Evolutionary conservation across 75 land plant genomes (phyloP).

Genomic region (Chamaecyparis obtusa): DNA sequence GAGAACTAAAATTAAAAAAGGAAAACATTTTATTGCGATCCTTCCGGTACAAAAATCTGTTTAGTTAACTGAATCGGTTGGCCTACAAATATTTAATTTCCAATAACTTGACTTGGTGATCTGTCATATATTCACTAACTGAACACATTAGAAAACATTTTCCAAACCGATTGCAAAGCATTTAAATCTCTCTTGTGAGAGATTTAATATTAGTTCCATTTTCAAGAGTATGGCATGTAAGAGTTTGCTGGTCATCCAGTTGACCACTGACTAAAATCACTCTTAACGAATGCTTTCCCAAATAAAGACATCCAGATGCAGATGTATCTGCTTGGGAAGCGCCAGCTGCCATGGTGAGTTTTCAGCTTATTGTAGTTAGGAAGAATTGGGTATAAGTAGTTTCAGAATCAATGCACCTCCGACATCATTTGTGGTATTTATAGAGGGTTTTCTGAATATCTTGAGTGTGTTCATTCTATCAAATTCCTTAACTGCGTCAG

Average conservation of each 20-base stretch:
- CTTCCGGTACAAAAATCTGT: neutral
- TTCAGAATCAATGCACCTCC: constrained; percentile 6
- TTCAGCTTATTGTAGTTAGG: neutral
- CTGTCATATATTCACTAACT: neutral
- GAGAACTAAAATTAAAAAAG: neutral
- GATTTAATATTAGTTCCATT: neutral
- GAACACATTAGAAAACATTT: neutral
- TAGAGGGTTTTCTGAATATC: neutral
- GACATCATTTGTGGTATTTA: neutral
- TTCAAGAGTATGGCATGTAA: neutral
- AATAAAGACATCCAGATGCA: neutral
- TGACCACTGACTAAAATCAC: neutral
- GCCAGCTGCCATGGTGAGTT: neutral
- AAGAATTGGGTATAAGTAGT: neutral
- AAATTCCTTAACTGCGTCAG: constrained; percentile 9
- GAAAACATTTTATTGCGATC: neutral
- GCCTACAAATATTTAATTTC: neutral
- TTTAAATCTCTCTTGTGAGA: neutral
- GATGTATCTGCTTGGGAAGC: constrained; percentile 1
- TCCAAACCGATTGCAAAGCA: neutral
- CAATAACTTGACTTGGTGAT: neutral
- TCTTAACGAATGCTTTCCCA: neutral
- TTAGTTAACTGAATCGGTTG: neutral
- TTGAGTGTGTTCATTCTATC: constrained; percentile 7
- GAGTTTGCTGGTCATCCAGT: neutral